Conservation (phyloP, 495 filamentous ascomycete species). For the Jackrogersella minutella region DNA sequence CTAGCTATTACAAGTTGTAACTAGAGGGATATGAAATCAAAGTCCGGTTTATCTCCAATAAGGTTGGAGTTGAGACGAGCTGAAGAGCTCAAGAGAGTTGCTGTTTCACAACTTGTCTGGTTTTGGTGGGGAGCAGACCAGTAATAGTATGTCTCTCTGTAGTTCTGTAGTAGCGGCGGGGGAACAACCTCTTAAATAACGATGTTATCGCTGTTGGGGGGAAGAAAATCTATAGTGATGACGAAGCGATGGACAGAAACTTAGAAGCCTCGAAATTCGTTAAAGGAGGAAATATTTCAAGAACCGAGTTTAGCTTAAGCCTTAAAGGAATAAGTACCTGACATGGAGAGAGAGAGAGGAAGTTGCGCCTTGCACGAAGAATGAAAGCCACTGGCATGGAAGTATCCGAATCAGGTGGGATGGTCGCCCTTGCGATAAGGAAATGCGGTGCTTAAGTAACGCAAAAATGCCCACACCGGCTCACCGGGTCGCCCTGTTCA, state of each 20-base stretch:
- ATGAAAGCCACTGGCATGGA: not conserved
- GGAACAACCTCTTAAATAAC: not conserved
- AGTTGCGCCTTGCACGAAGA: too few relatives aligned
- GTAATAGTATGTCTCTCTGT: too few relatives aligned
- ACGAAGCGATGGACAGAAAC: not conserved
- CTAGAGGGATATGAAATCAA: not conserved
- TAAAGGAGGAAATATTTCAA: not conserved
- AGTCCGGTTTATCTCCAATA: not conserved
- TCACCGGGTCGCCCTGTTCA: not conserved
- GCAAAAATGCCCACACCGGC: too few relatives aligned
- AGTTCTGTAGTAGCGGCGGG: too few relatives aligned
- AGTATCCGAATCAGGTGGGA: not conserved
- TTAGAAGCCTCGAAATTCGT: too few relatives aligned
- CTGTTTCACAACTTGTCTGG: too few relatives aligned
- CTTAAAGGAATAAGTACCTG: too few relatives aligned
- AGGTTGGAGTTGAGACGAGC: not conserved
- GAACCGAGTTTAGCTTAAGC: not conserved
- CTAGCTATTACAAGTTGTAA: not conserved
- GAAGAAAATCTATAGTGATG: not conserved
- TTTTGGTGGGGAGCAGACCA: too few relatives aligned
- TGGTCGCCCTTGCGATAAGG: constrained; percentile 13
- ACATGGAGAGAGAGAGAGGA: too few relatives aligned
- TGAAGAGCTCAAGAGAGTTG: not conserved
- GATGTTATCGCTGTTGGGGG: not conserved
- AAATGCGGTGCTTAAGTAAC: not conserved